Base-by-base conservation (phyloP, 345 rosid species). In the Eucalyptus coolabah region DNA sequence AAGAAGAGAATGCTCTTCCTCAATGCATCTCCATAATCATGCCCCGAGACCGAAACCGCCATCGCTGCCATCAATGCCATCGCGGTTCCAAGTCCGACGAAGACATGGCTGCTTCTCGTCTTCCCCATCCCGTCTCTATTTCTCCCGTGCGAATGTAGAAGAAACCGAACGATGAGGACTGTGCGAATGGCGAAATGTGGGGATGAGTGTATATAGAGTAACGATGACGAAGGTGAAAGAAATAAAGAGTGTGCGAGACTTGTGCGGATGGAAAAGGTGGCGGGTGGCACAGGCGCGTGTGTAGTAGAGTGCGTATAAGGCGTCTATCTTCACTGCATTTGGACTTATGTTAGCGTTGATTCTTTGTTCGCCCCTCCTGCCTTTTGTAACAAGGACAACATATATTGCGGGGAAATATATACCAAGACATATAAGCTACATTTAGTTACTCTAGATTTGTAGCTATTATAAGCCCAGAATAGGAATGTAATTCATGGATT, bases 1-100 rank as follows among this genome's bases (percentile, higher is more conserved):
- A 94, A 96, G 89, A 96, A 96, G 90, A 94, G 91, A 89, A 96
- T 93, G 44, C 95, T 92, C 87, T 92, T 96, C 28, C 93, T 89
- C 54, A 96, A 93, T 17, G 98, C 98, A 28, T 92, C 95, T 19
- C 90, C 93, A 89, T 96, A 96, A 86, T 96, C 93, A 34, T 92
- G 94, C 19, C 93, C 50, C 45, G 90, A 51, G 91, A 87, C 86
- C 42, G 82, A 26, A 50, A 80, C 54, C 21, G 12, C 60, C 85
- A 47, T n/a, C 12, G 7, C 69, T 32, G 54, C 86, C 51, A 87
- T 44, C 32, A 87, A 44, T 17, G 6, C 18, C 32, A 77, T 40
- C 5, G 47, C 8, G 2, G 47, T 23, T 21, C 85, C 47, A 12
- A 37, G 47, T 40, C 59, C 26, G 26, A 44, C 4, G 17, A 77